Percentiles rank a stretch among this genome's conserved stretches.
These are phyloP conservation scores for Mesembryanthemum crystallinum DNA, from an alignment of 148 eudicot genomes.

Conservation along the genomic window DNA sequence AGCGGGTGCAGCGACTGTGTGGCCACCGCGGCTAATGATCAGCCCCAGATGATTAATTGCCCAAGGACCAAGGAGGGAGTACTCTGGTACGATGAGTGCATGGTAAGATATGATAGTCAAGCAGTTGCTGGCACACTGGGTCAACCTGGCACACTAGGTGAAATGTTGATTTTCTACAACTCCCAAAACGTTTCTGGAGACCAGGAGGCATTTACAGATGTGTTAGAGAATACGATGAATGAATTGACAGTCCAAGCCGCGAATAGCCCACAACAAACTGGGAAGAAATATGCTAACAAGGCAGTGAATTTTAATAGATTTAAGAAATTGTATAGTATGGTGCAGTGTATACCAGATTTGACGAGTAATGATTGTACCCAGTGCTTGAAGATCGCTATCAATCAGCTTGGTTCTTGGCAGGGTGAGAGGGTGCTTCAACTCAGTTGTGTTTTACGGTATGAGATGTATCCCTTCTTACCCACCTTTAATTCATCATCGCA, in stretches of 20 bases:
- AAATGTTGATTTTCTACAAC: neutral
- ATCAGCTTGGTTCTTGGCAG: neutral
- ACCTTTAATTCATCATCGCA: neutral
- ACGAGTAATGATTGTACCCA: slow-evolving; percentile 6
- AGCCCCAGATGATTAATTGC: neutral
- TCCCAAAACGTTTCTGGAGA: slow-evolving; percentile 7
- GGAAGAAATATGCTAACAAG: slow-evolving; percentile 9
- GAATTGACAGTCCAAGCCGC: slow-evolving; percentile 8
- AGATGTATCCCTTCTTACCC: slow-evolving; percentile 25
- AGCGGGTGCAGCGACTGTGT: slow-evolving; percentile 31
- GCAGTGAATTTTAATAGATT: neutral
- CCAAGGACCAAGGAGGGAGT: slow-evolving; percentile 23
- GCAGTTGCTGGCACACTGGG: slow-evolving; percentile 5
- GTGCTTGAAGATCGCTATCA: slow-evolving; percentile 11
- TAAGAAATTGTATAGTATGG: neutral
- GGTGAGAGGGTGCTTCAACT: slow-evolving; percentile 23
- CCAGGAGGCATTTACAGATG: neutral
- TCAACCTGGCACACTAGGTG: neutral
- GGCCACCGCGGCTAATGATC: slow-evolving; percentile 6
- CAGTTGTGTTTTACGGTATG: slow-evolving; percentile 33
- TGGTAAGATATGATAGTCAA: slow-evolving; percentile 34
- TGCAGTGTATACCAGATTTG: slow-evolving; percentile 32
- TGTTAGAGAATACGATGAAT: neutral
- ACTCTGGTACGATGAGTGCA: slow-evolving; percentile 34
- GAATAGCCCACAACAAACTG: neutral